Percentiles rank a stretch among this genome's conserved stretches.
These are phyloP conservation scores for Ogataea chonburiensis DNA, from an alignment of 805 yeast species.

Conservation along the genomic window DNA sequence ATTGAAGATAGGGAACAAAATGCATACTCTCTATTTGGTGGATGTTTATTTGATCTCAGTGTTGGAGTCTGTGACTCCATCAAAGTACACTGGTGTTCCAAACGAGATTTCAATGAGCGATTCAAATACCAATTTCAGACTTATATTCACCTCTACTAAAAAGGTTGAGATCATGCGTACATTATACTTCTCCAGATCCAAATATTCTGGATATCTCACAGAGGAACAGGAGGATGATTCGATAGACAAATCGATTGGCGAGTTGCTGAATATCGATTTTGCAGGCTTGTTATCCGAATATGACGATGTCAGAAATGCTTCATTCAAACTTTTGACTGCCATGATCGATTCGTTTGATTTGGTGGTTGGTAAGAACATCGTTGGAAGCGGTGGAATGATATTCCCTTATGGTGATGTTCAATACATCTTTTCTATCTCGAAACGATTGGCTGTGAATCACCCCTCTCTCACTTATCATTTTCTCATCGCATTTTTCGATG, in stretches of 20 bases:
- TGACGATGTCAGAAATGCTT: conserved; percentile 58
- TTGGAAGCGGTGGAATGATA: conserved; percentile 55
- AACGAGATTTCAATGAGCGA: conserved; percentile 48
- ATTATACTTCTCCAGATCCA: conserved; percentile 63
- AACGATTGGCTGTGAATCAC: conserved; percentile 50
- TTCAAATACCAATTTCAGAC: conserved; percentile 33
- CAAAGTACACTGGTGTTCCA: conserved; percentile 45
- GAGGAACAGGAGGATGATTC: conserved; percentile 38
- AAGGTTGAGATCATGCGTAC: conserved; percentile 67
- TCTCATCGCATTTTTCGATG: conserved; percentile 46
- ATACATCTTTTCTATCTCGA: conserved; percentile 57
- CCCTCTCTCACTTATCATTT: conserved; percentile 65
- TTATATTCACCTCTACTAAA: conserved; percentile 49
- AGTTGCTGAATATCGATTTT: conserved; percentile 60
- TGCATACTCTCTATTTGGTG: conserved; percentile 38
- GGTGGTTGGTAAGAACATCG: conserved; percentile 56
- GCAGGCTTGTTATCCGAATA: conserved; percentile 65
- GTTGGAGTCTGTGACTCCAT: conserved; percentile 40
- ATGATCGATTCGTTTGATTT: conserved; percentile 59
- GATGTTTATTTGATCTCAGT: conserved; percentile 44
- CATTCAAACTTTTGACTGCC: conserved; percentile 62
- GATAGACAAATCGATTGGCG: conserved; percentile 43
- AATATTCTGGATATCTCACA: conserved; percentile 29
- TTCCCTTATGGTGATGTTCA: conserved; percentile 68
- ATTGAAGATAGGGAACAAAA: conserved; percentile 36